Evolutionary conservation across 805 yeast genomes (phyloP).

Genomic region (Cyberlindnera galapagoensis): DNA sequence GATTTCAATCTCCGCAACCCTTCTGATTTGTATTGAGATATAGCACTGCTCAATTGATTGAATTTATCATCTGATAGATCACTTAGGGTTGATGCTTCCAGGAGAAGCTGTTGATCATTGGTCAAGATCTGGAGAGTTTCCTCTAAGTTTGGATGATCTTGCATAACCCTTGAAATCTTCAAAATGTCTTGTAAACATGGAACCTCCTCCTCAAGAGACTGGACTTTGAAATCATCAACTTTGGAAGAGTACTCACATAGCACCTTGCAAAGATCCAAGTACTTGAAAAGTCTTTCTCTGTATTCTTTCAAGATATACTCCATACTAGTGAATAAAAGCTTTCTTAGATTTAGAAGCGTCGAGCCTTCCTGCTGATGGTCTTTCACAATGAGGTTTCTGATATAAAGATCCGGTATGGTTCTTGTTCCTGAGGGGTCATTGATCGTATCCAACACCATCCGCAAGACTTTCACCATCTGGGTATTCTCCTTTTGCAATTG

Average conservation of each 20-base stretch:
- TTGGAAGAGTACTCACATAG: slow-evolving; percentile 5
- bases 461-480: slow-evolving; percentile 23
- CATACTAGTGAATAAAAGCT: slow-evolving; percentile 26
- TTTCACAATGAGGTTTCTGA: slow-evolving; percentile 29
- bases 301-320: slow-evolving; percentile 27
- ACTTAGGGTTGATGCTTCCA: slow-evolving; percentile 17
- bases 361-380: slow-evolving; percentile 20
- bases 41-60: slow-evolving; percentile 3
- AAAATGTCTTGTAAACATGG: slow-evolving; percentile 15
- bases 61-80: slow-evolving; percentile 19
- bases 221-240: slow-evolving; percentile 8
- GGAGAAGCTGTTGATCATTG: slow-evolving; percentile 15
- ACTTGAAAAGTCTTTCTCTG: slow-evolving; percentile 23
- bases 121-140: slow-evolving; percentile 19
- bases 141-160: slow-evolving; percentile 4
- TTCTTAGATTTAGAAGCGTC: slow-evolving; percentile 28
- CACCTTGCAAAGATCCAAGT: slow-evolving; percentile 9
- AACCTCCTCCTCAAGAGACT: slow-evolving; percentile 2
- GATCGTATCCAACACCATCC: slow-evolving; percentile 26
- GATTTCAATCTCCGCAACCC: slow-evolving; percentile 10
- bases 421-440: slow-evolving; percentile 31
- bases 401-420: slow-evolving; percentile 35
- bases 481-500: slow-evolving; percentile 25
- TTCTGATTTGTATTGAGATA: slow-evolving; percentile 15
- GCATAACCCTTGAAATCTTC: slow-evolving; percentile 5